Evolutionary conservation across 768 basidiomycete species (phyloP), one percentile per base, ranked within the genome.

Genomic region (Suillus decipiens): DNA sequence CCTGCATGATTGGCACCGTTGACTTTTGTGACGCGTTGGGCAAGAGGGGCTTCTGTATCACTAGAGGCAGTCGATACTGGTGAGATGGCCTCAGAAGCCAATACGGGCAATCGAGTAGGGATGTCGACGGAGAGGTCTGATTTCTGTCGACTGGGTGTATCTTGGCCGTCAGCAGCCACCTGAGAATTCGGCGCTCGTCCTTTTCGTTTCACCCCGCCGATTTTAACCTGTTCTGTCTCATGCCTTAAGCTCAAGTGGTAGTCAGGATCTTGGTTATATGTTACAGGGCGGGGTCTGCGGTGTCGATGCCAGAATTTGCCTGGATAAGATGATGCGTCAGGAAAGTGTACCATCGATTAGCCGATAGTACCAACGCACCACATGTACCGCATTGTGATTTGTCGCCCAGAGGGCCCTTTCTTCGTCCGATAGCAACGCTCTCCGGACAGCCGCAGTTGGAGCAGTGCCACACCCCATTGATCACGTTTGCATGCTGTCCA

Each of bases 391-490:
- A 98, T 73, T 96, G 90, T 2, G 88, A 90, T 74, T 94, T 94
- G 71, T 92, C 89, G 9, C 95, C 95, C 54, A 94, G 78, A 1
- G 93, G 95, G 1, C 96, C 95, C 70, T 96, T 96, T 67, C 94
- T 82, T 64, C 93, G 79, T 2, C 95, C 95, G 48, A 94, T 79
- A 3, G 93, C 92, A 62, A 96, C 88, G 68, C 78, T 86, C 71
- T 93, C 94, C 0, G 95, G 95, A 72, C 92, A 92, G 6, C 95
- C 95, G 69, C 93, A 97, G 71, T 95, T 96, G 22, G 93, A 94
- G 72, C 95, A 98, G 77, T 95, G 93, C 95, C 95, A 97, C 5
- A 92, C 82, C 1, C 92, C 93, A 67, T 95, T 80, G 71, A 95
- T 89, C 68, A 85, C 81, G 72, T 93, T 92, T 43, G 88, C 82